These are phyloP conservation scores for Ophiosphaerella herpotricha DNA, from an alignment of 2,329 filamentous ascomycete genomes.

Conservation along the genomic window DNA sequence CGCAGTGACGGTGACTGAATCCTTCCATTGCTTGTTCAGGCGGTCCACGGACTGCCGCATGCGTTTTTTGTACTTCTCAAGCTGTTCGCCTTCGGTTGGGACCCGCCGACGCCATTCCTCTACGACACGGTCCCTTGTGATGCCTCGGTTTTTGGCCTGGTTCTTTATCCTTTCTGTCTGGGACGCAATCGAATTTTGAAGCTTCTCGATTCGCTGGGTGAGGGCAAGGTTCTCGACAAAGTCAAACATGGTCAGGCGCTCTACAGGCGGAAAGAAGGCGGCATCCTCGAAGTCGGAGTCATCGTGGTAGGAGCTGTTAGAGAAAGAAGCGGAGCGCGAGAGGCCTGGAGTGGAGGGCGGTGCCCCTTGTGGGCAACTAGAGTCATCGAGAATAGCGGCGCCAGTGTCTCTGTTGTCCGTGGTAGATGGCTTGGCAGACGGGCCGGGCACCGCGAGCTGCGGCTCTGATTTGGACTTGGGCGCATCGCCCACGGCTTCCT, in stretches of 20 bases:
- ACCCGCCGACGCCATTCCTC: conserved; percentile 89
- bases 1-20: conserved; percentile 83
- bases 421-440: conserved; percentile 27
- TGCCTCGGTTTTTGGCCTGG: conserved; percentile 75
- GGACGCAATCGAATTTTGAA: conserved; percentile 79
- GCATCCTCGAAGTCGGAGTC: conserved; percentile 75
- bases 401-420: conserved; percentile 33
- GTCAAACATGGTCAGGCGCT: conserved; percentile 89
- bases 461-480: conserved; percentile 38
- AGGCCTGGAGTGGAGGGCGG: conserved; percentile 58
- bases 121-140: conserved; percentile 86
- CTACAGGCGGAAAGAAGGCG: conserved; percentile 73
- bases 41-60: conserved; percentile 91
- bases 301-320: conserved; percentile 84
- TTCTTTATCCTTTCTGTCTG: conserved; percentile 88
- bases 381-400: conserved; percentile 46
- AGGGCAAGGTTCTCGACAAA: conserved; percentile 91
- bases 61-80: conserved; percentile 85
- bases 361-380: conserved; percentile 48
- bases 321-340: conserved; percentile 80
- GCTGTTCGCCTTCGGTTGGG: conserved; percentile 86
- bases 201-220: conserved; percentile 85
- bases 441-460: conserved; percentile 32
- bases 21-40: conserved; percentile 82
- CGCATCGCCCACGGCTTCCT: conserved; percentile 13